Percentiles rank a stretch among this genome's conserved stretches.
These are phyloP conservation scores for Helotiales sp. DNA, from an alignment of 2,329 filamentous ascomycete genomes.

Conservation along the genomic window DNA sequence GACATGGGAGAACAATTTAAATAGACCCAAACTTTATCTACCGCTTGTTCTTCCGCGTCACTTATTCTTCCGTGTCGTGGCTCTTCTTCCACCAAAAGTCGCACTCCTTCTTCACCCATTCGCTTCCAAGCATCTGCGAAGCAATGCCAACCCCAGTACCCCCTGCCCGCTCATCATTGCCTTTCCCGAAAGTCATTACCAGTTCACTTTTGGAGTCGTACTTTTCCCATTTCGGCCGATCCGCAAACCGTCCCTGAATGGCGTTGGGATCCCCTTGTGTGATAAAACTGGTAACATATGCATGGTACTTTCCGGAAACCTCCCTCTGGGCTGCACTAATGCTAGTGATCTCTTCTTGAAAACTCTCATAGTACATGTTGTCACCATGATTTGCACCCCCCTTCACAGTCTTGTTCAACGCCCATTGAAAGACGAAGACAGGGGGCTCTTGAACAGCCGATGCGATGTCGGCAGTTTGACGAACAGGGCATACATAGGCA, in stretches of 20 bases:
- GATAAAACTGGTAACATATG: conserved; percentile 36
- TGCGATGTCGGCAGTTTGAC: conserved; percentile 58
- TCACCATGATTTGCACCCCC: conserved; percentile 50
- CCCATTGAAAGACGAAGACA: conserved; percentile 64
- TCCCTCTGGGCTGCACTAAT: conserved; percentile 30
- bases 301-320: conserved; percentile 32
- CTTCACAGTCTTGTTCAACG: conserved; percentile 46
- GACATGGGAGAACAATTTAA: background rate
- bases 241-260: conserved; percentile 40
- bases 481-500: conserved; percentile 66
- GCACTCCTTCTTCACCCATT: conserved; percentile 51
- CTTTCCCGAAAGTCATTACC: conserved; percentile 53
- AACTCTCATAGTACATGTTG: conserved; percentile 52
- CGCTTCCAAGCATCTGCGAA: conserved; percentile 48
- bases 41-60: background rate
- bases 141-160: conserved; percentile 46
- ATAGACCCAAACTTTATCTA: background rate
- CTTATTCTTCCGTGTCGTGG: conserved; percentile 27
- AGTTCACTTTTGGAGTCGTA: conserved; percentile 43
- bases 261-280: conserved; percentile 33
- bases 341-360: conserved; percentile 38
- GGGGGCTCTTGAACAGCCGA: conserved; percentile 20
- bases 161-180: conserved; percentile 54
- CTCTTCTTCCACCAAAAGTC: conserved; percentile 51
- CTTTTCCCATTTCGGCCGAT: conserved; percentile 38